A percentile compares a stretch with the other conserved stretches of the same genome.
Conservation (phyloP, 1,284 basidiomycete genomes). For the Moniliophthora roreri region DNA sequence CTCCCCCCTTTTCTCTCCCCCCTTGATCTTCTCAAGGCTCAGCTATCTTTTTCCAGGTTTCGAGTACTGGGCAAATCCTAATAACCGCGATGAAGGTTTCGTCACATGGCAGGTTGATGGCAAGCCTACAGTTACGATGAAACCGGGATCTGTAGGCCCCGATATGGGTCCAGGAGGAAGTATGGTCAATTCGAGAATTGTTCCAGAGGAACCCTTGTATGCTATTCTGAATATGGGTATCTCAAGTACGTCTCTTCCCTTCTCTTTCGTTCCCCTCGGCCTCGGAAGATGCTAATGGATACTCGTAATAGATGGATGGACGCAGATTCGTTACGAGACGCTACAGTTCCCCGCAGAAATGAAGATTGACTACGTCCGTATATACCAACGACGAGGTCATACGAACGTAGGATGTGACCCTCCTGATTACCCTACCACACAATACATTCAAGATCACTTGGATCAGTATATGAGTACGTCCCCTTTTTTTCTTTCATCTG, state of each 20-base stretch:
- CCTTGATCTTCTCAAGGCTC: constrained; percentile 11
- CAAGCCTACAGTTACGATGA: constrained; percentile 47
- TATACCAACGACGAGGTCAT: constrained; percentile 63
- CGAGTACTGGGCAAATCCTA: constrained; percentile 66
- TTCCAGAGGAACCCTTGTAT: constrained; percentile 76
- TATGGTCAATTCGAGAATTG: constrained; percentile 58
- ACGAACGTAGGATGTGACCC: constrained; percentile 58
- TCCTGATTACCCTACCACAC: constrained; percentile 53
- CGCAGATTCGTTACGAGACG: constrained; percentile 43
- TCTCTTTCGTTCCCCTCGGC: constrained; percentile 3
- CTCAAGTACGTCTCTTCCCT: constrained; percentile 43
- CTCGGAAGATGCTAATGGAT: neutral
- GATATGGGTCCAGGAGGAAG: constrained; percentile 45
- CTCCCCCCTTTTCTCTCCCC: neutral
- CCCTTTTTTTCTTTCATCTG: neutral
- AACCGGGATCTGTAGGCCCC: constrained; percentile 52
- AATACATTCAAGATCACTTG: constrained; percentile 61
- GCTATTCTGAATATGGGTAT: constrained; percentile 68
- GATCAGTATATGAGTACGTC: constrained; percentile 36
- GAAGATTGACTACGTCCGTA: constrained; percentile 69
- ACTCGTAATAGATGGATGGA: constrained; percentile 49
- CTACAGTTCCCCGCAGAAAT: constrained; percentile 66
- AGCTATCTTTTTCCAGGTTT: constrained; percentile 42
- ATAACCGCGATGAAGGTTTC: constrained; percentile 53
- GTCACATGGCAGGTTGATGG: constrained; percentile 68